Evolutionary conservation across 202 grass and related monocot species (phyloP).

Genomic region (Hordeum pubiflorum): DNA sequence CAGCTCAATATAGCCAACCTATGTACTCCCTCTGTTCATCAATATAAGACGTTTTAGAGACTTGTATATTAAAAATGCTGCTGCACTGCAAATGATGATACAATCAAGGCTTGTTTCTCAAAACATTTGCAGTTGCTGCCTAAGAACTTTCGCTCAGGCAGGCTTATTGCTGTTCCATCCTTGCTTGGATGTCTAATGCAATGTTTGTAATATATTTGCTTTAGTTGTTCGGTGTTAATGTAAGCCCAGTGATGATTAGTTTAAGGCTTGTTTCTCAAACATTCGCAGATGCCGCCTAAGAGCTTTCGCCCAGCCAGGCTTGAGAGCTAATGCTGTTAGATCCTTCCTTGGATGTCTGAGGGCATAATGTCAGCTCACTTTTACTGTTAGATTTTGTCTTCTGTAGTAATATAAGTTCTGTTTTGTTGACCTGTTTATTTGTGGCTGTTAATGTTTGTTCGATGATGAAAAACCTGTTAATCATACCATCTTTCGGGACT

Average conservation of each 20-base stretch:
- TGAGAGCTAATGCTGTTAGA: slow-evolving; percentile 36
- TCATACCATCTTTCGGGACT: slow-evolving; percentile 3
- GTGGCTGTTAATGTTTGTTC: background rate
- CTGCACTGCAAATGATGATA: slow-evolving; percentile 29
- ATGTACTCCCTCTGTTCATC: no score
- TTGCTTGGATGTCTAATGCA: slow-evolving; percentile 51
- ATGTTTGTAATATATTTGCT: background rate
- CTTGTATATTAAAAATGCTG: background rate
- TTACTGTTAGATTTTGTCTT: background rate
- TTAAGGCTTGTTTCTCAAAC: slow-evolving; percentile 56
- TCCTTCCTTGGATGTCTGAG: slow-evolving; percentile 47
- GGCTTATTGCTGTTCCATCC: slow-evolving; percentile 36
- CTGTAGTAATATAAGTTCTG: background rate
- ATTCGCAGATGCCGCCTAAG: slow-evolving; percentile 43
- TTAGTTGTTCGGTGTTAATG: background rate
- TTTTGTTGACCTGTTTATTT: background rate
- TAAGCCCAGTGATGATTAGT: slow-evolving; percentile 20
- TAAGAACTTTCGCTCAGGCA: slow-evolving; percentile 47
- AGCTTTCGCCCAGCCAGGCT: slow-evolving; percentile 40
- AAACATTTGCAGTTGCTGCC: slow-evolving; percentile 51
- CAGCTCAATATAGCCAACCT: background rate
- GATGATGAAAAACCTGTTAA: background rate
- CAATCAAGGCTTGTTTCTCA: slow-evolving; percentile 60
- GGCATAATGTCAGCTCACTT: background rate
- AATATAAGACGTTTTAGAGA: no score